Evolutionary conservation across 2,329 filamentous ascomycete species (phyloP).

Genomic region (Cladosporium sp.): DNA sequence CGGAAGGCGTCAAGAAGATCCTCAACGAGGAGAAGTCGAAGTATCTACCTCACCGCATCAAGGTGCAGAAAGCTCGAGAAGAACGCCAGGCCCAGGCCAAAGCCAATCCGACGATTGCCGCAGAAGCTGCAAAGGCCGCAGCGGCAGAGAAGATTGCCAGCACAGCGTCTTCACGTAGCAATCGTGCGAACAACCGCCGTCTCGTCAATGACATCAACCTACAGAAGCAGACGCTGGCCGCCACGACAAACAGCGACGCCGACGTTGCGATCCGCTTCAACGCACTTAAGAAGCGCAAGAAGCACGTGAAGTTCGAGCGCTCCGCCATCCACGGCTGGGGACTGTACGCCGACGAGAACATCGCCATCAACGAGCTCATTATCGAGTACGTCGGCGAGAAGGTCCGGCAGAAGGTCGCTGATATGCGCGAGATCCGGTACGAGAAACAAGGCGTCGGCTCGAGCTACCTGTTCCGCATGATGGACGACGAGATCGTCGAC

Average conservation of each 20-base stretch:
- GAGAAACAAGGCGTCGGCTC: slow-evolving; percentile 95
- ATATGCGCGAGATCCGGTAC: slow-evolving; percentile 86
- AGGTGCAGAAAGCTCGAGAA: slow-evolving; percentile 84
- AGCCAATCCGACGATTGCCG: slow-evolving; percentile 56
- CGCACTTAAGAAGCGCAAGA: slow-evolving; percentile 98
- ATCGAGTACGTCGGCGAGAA: slow-evolving; percentile 99
- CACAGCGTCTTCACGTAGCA: slow-evolving; percentile 86
- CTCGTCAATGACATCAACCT: slow-evolving; percentile 92
- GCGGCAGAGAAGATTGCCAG: slow-evolving; percentile 69
- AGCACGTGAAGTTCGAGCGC: slow-evolving; percentile 93
- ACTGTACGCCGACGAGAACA: slow-evolving; percentile 94
- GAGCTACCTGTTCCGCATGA: slow-evolving; percentile 95
- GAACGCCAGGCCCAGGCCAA: slow-evolving; percentile 75
- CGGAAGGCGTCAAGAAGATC: slow-evolving; percentile 91
- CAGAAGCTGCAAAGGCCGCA: slow-evolving; percentile 62
- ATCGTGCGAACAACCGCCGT: slow-evolving; percentile 90
- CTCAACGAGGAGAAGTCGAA: slow-evolving; percentile 96
- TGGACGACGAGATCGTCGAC: slow-evolving; percentile 95
- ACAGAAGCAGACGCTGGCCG: slow-evolving; percentile 69
- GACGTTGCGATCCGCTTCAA: slow-evolving; percentile 95
- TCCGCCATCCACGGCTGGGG: slow-evolving; percentile 99
- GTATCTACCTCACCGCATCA: slow-evolving; percentile 95
- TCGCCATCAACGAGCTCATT: slow-evolving; percentile 97
- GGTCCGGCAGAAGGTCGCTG: slow-evolving; percentile 93
- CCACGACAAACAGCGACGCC: slow-evolving; percentile 61